Percentiles rank a stretch among this genome's conserved stretches.
These are phyloP conservation scores for Penicillium sp. DNA, from an alignment of 2,329 filamentous ascomycete genomes.

Conservation along the genomic window DNA sequence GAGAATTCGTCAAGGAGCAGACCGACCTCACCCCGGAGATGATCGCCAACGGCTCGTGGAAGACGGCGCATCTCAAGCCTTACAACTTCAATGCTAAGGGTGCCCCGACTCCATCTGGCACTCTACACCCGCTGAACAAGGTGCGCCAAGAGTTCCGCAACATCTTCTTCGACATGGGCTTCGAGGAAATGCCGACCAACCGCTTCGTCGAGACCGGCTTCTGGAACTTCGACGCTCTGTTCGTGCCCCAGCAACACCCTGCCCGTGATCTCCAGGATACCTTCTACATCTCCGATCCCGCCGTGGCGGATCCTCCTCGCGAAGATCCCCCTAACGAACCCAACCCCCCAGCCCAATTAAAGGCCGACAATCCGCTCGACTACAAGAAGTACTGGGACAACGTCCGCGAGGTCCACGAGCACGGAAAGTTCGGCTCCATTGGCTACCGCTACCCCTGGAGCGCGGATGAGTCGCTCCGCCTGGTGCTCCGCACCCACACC, in stretches of 20 bases:
- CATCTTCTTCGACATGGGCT: slow-evolving; percentile 99
- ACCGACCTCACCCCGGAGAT: slow-evolving; percentile 95
- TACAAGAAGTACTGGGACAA: slow-evolving; percentile 88
- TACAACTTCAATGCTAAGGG: slow-evolving; percentile 75
- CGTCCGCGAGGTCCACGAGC: slow-evolving; percentile 80
- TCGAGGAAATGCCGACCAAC: slow-evolving; percentile 95
- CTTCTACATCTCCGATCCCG: slow-evolving; percentile 94
- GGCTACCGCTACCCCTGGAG: slow-evolving; percentile 96
- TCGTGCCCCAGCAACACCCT: slow-evolving; percentile 95
- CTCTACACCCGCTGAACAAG: slow-evolving; percentile 71
- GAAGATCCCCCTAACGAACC: slow-evolving; percentile 50
- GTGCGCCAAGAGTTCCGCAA: slow-evolving; percentile 92
- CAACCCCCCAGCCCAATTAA: slow-evolving; percentile 32
- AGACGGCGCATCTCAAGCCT: slow-evolving; percentile 82
- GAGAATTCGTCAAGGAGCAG: slow-evolving; percentile 86
- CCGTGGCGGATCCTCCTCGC: slow-evolving; percentile 65
- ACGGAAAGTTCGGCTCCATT: slow-evolving; percentile 89
- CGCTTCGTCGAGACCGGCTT: slow-evolving; percentile 94
- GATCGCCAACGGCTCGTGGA: slow-evolving; percentile 82
- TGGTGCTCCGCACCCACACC: slow-evolving; percentile 94
- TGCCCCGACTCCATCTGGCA: slow-evolving; percentile 46
- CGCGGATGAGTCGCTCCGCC: slow-evolving; percentile 76
- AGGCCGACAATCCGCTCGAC: slow-evolving; percentile 52
- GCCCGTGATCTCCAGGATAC: slow-evolving; percentile 97
- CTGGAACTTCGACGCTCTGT: slow-evolving; percentile 98